Base-by-base conservation (phyloP, 345 rosid species). In the Citrus mangshanensis region DNA sequence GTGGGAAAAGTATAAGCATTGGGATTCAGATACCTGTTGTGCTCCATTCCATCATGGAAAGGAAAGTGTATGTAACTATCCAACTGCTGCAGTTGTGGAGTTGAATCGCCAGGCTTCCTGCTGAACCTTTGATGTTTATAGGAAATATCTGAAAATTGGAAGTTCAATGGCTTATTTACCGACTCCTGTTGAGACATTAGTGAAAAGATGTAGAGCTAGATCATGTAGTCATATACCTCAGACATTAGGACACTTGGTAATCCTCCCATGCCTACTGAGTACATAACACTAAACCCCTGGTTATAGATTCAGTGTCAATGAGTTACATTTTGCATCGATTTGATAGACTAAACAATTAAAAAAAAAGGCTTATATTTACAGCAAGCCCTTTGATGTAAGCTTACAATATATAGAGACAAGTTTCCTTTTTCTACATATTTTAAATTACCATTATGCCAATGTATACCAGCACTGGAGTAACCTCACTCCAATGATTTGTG, bases 1-100 rank as follows among this genome's bases (percentile, higher is more conserved):
- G 4, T 27, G 7, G 13, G n/a, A 22, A 35, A 3, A 6, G 38
- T 12, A 3, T 14, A 1, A 2, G 30, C 10, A 51, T 7, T 24
- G 6, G 2, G 28, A 13, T 66, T 65, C 19, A n/a, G 38, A 46
- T 81, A 89, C 94, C 92, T 24, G 83, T 22, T 19, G 87, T 73
- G 80, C 86, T 91, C 90, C 91, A 86, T 32, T 82, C 82, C 65
- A 87, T 65, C 89, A 89, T 71, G 73, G 88, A 88, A 65, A 86
- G 89, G 84, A 89, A 88, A 55, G 81, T 40, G 74, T 81, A 89
- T 12, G 87, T 70, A 6, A 88, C 86, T 13, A 85, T 72, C 88
- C 86, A 89, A 34, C 82, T 78, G 56, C 80, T 25, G 32, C 37
- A 62, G 37, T 37, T 62, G 28, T 38, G 4, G 28, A 46, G 6